Base-by-base conservation (phyloP, 768 basidiomycete genomes). In the Lactarius vividus region DNA sequence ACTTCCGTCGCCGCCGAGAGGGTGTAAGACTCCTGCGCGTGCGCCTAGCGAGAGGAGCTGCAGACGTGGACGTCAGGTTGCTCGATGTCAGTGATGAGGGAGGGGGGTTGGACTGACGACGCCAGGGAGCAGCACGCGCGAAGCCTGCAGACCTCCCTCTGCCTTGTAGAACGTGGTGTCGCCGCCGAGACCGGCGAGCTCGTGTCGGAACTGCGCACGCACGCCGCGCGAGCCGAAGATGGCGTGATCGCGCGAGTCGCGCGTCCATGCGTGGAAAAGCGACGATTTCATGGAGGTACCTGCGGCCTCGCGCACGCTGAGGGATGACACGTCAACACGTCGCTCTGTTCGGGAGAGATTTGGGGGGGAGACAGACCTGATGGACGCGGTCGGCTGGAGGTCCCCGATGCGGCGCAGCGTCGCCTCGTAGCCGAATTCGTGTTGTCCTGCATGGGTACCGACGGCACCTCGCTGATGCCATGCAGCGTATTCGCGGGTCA, bases 371-470 rank as follows among this genome's bases (percentile, higher is more conserved):
- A n/a, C n/a, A 65, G 67, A 92, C 94, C 89, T 91, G 49, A 96
- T 79, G 2, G 92, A 94, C 29, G 95, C 96, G 2, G 84, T 82
- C 2, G 92, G 85, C 9, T 82, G 78, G 33, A 98, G 80, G 52
- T 82, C 81, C 7, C 87, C 83, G 26, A 98, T 82, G 63, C 92
- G 88, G 55, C 97, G 81, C 61, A 91, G 76, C 2, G 90, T 86
- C 20, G 85, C 87, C 73, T 98, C 94, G 71, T 96, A 98, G 7
- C 88, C 85, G 13, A 95, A 69, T 72, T 97, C 93, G 72, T 97
- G 92, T 65, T 80, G 73, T 4, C 87, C 86, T 29, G 55, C 52
- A 4, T 28, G 40, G 28, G 59, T 18, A 28, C 37, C 56, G 16
- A 62, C 23, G 37, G 55, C 53, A 57, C 71, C 67, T 53, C 20